phyloP scores from a whole-genome alignment of 73 alveolate species.

The Breviolum minutum region DNA sequence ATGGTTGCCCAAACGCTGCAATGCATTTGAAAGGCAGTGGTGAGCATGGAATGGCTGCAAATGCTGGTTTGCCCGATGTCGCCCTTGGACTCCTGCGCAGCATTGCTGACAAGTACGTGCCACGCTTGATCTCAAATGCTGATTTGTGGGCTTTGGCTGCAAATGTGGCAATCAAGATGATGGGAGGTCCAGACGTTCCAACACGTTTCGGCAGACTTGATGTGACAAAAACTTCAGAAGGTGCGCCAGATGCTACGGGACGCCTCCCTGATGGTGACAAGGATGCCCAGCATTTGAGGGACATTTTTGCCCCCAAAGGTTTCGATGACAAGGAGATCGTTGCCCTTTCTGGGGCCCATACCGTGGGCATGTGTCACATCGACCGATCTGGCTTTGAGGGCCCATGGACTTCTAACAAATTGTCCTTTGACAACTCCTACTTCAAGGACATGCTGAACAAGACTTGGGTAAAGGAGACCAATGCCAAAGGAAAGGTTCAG shows the following conservation, averaged over 20 bases:
- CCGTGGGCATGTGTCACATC: conserved; percentile 86
- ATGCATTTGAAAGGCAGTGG: conserved; percentile 49
- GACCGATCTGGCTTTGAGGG: conserved; percentile 88
- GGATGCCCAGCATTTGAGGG: conserved; percentile 25
- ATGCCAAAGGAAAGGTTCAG: conserved; percentile 48
- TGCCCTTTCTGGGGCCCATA: conserved; percentile 91
- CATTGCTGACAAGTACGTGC: conserved; percentile 35
- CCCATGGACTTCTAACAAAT: conserved; percentile 47
- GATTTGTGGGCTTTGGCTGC: conserved; percentile 87
- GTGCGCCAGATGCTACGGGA: conserved; percentile 19
- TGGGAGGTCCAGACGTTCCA: conserved; percentile 86
- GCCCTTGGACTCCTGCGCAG: not conserved
- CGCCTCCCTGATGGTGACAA: conserved; percentile 43
- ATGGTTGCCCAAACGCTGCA: conserved; percentile 73
- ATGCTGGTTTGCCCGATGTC: conserved; percentile 49
- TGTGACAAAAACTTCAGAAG: not conserved
- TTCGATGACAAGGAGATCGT: conserved; percentile 85
- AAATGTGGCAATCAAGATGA: conserved; percentile 69
- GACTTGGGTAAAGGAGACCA: conserved; percentile 56
- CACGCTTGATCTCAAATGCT: conserved; percentile 69
- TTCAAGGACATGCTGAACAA: conserved; percentile 58
- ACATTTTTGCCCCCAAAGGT: conserved; percentile 57
- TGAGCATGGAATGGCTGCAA: not conserved
- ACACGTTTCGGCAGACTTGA: conserved; percentile 75
- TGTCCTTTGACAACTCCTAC: conserved; percentile 55